Evolutionary conservation across 2,329 filamentous ascomycete genomes (phyloP), one percentile per base, ranked within the genome.

Genomic region (Ophiostoma populinum): DNA sequence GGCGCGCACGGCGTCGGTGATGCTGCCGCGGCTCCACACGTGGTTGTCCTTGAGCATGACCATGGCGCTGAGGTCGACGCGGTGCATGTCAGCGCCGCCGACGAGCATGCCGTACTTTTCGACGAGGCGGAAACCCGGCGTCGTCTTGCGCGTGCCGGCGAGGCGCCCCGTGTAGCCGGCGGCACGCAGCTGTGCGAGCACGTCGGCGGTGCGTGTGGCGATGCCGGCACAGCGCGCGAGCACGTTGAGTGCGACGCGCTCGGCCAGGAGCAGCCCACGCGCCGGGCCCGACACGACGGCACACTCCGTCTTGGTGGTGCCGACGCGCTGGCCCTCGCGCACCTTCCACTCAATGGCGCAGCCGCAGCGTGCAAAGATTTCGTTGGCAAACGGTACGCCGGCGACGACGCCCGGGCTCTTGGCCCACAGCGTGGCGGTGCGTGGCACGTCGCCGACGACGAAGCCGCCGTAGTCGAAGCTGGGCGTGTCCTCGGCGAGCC

Each of bases 21-120:
- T 95, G 51, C 79, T 81, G 18, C 78, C 78, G 36, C 80, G 77
- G 42, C 82, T 83, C 79, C 87, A 94, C 38, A 98, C 78, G 57
- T 98, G 90, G 57, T 98, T 98, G 58, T 98, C 90, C 62, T 98
- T 98, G 44, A 98, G 67, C 90, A 98, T 98, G 38, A 86, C 86
- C 90, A 98, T 95, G 44, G 77, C 71, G 53, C 75, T 80, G 38
- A 98, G 63, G 54, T 98, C 90, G 58, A 93, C 82, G 21, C 90
- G 67, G 55, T 98, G 90, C 3, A 77, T 72, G 57, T 98, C 90
- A 12, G 83, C 86, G 9, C 90, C 90, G 38, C 87, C 90, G 12
- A 92, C 78, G 16, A 94, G 62, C 78, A 98, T 94, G 46, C 85
- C 90, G 56, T 98, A 98, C 60, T 98, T 98, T 58, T 98, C 90